phyloP scores from a whole-genome alignment of 352 stramenopile species.

The Stephanocyclus meneghinianus region DNA sequence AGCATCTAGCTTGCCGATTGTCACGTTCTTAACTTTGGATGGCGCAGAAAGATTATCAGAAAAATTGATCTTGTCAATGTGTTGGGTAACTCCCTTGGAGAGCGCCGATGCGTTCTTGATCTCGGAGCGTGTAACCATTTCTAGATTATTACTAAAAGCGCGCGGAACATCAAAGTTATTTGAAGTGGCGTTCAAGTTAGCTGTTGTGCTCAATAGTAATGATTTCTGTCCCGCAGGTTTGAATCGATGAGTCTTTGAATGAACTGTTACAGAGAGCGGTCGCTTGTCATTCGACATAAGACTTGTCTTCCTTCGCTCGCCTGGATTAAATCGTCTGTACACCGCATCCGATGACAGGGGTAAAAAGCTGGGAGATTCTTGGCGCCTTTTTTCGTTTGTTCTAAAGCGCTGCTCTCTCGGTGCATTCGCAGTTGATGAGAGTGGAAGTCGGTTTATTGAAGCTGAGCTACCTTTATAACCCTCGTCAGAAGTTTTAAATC shows the following conservation, averaged over 20 bases:
- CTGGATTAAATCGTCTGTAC: too few species aligned
- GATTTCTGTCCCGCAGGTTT: background rate
- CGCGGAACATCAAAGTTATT: background rate
- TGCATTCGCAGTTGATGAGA: background rate
- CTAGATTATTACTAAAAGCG: background rate
- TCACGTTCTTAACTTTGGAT: constrained; percentile 5
- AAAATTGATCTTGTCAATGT: constrained; percentile 1
- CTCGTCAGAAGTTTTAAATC: constrained; percentile 5
- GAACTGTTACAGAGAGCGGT: background rate
- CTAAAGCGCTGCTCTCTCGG: background rate
- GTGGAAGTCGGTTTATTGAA: background rate
- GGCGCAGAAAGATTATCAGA: background rate
- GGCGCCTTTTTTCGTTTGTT: background rate
- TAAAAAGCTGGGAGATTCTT: background rate
- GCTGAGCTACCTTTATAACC: constrained; percentile 2
- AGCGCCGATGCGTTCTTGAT: background rate
- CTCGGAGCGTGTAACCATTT: background rate
- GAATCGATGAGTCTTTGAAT: background rate
- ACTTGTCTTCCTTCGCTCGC: too few species aligned
- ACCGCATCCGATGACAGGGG: too few species aligned
- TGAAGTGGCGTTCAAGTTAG: background rate
- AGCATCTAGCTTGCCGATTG: background rate
- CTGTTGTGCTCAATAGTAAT: background rate
- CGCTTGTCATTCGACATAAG: background rate
- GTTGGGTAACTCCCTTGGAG: background rate